Evolutionary conservation across 345 rosid species (phyloP).

Genomic region (Corymbia maculata): DNA sequence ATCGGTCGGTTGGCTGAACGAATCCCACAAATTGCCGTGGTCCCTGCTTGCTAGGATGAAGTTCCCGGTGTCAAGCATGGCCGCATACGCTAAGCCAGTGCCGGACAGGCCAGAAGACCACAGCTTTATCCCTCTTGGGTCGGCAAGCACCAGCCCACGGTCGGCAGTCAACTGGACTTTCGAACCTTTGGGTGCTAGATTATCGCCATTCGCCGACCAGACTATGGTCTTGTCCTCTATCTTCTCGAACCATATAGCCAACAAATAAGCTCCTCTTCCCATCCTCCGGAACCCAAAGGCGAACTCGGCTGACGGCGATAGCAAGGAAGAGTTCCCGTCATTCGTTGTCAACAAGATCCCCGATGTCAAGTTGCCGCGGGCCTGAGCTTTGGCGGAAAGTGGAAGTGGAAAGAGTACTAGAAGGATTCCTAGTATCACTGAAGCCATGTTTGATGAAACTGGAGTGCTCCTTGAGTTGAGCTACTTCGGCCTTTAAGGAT

Average conservation of each 20-base stretch:
- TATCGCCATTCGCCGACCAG: background rate
- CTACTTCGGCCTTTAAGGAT: background rate
- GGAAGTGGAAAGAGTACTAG: background rate
- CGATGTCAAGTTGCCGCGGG: background rate
- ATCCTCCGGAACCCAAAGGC: background rate
- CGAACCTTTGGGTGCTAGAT: background rate
- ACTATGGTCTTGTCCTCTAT: background rate
- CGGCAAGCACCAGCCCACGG: fast-evolving
- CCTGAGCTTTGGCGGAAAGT: background rate
- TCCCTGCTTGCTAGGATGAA: background rate
- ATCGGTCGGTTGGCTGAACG: background rate
- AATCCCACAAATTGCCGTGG: background rate
- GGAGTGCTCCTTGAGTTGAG: background rate
- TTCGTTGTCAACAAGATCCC: background rate
- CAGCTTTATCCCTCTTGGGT: background rate
- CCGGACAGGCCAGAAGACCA: background rate
- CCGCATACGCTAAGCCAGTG: background rate
- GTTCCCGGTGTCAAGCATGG: background rate
- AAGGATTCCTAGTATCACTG: background rate
- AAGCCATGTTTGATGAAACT: background rate
- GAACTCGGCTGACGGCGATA: background rate
- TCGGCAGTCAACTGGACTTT: background rate
- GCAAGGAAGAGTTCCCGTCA: background rate
- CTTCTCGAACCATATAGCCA: background rate
- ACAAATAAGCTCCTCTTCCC: background rate